Conservation (phyloP, 2,329 filamentous ascomycete species). For the Aspergillus phoenicis region DNA sequence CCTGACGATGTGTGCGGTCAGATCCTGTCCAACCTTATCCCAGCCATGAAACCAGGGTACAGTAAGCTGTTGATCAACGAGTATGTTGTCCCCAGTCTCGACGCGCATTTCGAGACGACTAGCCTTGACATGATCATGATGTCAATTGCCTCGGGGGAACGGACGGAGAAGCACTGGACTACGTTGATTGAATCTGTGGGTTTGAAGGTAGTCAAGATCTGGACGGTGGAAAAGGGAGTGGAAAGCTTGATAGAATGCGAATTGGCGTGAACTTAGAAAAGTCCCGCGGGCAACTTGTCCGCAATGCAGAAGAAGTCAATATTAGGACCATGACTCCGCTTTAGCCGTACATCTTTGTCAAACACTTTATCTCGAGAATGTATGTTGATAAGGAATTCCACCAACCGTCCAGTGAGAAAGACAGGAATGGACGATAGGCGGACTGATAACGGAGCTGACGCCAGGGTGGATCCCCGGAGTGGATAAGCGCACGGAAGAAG, state of each 20-base stretch:
- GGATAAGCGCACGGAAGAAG: background rate
- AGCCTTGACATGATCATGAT: slow-evolving; percentile 49
- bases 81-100: slow-evolving; percentile 41
- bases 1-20: slow-evolving; percentile 32
- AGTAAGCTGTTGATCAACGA: slow-evolving; percentile 51
- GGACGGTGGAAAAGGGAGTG: slow-evolving; percentile 23
- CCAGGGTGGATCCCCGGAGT: background rate
- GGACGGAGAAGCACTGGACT: slow-evolving; percentile 45
- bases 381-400: slow-evolving; percentile 1
- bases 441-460: slow-evolving; percentile 4
- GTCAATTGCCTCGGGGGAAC: slow-evolving; percentile 39
- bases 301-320: background rate
- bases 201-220: slow-evolving; percentile 40
- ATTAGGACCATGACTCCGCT: background rate
- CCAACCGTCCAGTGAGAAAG: background rate
- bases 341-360: slow-evolving; percentile 1
- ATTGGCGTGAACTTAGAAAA: slow-evolving; percentile 14
- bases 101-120: slow-evolving; percentile 34
- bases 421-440: background rate
- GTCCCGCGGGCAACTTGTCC: too few relatives aligned
- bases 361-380: background rate
- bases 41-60: slow-evolving; percentile 43
- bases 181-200: slow-evolving; percentile 36
- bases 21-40: slow-evolving; percentile 31
- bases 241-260: slow-evolving; percentile 31